Conservation (phyloP, 129 eudicot genomes). For the Centella asiatica region DNA sequence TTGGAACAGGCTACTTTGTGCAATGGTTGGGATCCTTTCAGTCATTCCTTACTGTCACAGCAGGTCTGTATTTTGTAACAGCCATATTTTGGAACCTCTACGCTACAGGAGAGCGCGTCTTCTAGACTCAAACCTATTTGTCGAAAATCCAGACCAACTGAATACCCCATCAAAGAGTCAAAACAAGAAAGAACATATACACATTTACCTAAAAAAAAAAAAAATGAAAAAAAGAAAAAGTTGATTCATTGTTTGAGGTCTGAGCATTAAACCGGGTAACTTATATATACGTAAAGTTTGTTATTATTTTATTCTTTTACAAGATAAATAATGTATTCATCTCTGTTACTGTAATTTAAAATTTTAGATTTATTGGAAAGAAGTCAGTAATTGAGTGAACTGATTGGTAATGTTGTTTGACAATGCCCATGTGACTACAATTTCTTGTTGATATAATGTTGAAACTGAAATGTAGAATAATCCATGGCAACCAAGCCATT, state of each 20-base stretch:
- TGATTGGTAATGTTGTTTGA: too few relatives aligned
- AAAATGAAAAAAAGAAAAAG: too few relatives aligned
- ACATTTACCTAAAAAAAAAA: background rate
- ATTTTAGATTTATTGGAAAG: too few relatives aligned
- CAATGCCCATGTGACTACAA: too few relatives aligned
- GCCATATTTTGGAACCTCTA: slow-evolving; percentile 77
- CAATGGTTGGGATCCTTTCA: slow-evolving; percentile 95
- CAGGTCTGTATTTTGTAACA: slow-evolving; percentile 65
- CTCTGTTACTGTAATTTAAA: too few relatives aligned
- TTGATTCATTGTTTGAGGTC: slow-evolving; percentile 1
- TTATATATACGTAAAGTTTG: background rate
- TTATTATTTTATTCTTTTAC: too few relatives aligned
- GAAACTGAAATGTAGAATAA: too few relatives aligned
- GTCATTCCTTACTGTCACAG: slow-evolving; percentile 79
- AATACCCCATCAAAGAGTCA: background rate
- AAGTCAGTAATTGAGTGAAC: too few relatives aligned
- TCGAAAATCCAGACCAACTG: background rate
- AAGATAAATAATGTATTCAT: too few relatives aligned
- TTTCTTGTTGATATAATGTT: too few relatives aligned
- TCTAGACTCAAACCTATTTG: slow-evolving; percentile 24
- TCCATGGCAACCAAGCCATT: too few relatives aligned
- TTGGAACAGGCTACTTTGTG: slow-evolving; percentile 84
- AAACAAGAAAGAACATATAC: too few relatives aligned
- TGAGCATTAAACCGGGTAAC: background rate
- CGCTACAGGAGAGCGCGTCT: slow-evolving; percentile 77